Percentiles rank a stretch among this genome's conserved stretches.
Conservation (phyloP, 768 basidiomycete genomes). For the Phanerodontia chrysosporium region DNA sequence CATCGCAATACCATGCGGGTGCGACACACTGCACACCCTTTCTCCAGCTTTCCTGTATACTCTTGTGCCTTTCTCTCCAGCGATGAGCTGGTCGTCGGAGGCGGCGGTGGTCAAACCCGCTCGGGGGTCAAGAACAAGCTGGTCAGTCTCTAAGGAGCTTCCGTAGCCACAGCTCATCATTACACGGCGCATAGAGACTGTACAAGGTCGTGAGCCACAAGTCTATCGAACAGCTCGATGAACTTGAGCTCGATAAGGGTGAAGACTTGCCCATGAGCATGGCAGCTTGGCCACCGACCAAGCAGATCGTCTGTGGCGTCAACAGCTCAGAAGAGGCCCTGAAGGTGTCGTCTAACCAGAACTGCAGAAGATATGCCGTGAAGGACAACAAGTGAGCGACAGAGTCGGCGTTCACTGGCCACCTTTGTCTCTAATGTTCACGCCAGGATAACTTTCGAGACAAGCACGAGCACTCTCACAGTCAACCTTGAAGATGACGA, state of each 20-base stretch:
- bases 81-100: conserved; percentile 75
- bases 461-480: conserved; percentile 57
- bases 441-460: conserved; percentile 51
- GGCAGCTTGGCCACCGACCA: conserved; percentile 54
- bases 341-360: conserved; percentile 68
- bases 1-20: conserved; percentile 56
- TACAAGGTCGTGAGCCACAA: conserved; percentile 57
- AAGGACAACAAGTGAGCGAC: conserved; percentile 62
- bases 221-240: conserved; percentile 52
- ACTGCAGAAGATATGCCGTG: conserved; percentile 71
- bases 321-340: conserved; percentile 71
- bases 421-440: too few relatives aligned
- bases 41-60: conserved; percentile 85
- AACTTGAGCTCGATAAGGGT: conserved; percentile 70
- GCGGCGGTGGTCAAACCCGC: conserved; percentile 82
- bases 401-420: too few relatives aligned
- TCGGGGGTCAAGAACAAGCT: conserved; percentile 95
- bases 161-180: not conserved
- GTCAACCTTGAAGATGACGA: conserved; percentile 59
- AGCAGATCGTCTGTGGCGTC: conserved; percentile 76
- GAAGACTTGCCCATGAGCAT: conserved; percentile 99
- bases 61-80: conserved; percentile 76
- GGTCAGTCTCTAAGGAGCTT: conserved; percentile 40
- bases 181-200: conserved; percentile 47
- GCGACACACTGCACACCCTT: conserved; percentile 70